Conservation (phyloP, 2,329 filamentous ascomycete species). For the Penicillium sp. region DNA sequence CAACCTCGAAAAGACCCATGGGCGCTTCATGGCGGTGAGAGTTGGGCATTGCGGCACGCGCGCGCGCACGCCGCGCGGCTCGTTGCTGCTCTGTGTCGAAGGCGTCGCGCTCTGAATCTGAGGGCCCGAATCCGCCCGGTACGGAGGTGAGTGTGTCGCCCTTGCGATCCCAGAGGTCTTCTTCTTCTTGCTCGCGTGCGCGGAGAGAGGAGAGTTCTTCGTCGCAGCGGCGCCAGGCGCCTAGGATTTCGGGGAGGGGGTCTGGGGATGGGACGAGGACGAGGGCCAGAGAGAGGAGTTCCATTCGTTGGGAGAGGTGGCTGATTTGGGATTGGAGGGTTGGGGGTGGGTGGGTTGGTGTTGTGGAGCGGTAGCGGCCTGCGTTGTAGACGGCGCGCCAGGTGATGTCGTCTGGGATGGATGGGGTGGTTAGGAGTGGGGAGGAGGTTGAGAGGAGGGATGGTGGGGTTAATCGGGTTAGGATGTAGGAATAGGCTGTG, state of each 20-base stretch:
- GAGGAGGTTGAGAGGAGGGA: slow-evolving; percentile 34
- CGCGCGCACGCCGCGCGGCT: slow-evolving; percentile 33
- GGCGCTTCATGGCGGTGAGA: slow-evolving; percentile 47
- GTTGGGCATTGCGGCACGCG: slow-evolving; percentile 24
- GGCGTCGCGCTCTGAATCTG: slow-evolving; percentile 46
- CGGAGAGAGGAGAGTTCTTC: slow-evolving; percentile 58
- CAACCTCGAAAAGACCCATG: slow-evolving; percentile 54
- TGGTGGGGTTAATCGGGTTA: slow-evolving; percentile 54
- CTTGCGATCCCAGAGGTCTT: slow-evolving; percentile 57
- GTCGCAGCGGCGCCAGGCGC: slow-evolving; percentile 63
- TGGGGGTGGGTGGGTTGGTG: slow-evolving; percentile 28
- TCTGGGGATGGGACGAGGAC: slow-evolving; percentile 58
- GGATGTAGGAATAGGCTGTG: slow-evolving; percentile 66
- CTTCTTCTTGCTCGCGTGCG: slow-evolving; percentile 55
- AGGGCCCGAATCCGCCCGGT: slow-evolving; percentile 47
- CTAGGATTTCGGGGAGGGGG: slow-evolving; percentile 59
- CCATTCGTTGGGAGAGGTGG: slow-evolving; percentile 62
- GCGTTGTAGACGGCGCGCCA: slow-evolving; percentile 65
- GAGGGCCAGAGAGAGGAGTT: slow-evolving; percentile 62
- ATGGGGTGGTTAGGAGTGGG: slow-evolving; percentile 26
- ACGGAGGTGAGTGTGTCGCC: slow-evolving; percentile 47
- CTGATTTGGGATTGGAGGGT: slow-evolving; percentile 48
- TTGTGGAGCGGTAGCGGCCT: slow-evolving; percentile 52
- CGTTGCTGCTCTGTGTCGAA: slow-evolving; percentile 45
- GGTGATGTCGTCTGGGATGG: slow-evolving; percentile 55